Evolutionary conservation across 2,329 filamentous ascomycete genomes (phyloP), one percentile per base, ranked within the genome.

Genomic region (Immersiporthe knoxdaviesiana): DNA sequence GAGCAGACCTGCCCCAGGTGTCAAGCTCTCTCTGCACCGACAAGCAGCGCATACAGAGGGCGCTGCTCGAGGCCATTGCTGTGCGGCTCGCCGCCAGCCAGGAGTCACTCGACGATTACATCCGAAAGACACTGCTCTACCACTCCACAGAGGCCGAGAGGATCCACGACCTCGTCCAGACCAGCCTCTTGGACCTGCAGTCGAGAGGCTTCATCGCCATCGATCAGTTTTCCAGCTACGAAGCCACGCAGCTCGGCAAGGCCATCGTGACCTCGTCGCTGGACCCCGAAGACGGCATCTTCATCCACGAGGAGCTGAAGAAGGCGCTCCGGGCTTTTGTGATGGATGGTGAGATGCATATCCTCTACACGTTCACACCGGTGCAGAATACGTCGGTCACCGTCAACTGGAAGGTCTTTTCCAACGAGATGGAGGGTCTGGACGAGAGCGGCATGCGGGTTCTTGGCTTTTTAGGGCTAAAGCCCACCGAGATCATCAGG

Each of bases 301-400:
- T 93, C 73, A 84, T 94, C 24, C 83, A 93, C 73, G 83, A 87
- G 60, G 92, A 94, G 77, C 82, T 94, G 62, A 84, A 84, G 68
- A 85, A 85, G 72, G 90, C 91, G 0, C 82, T 94, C 2, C 83
- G 86, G 70, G 90, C 90, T 1, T 94, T 94, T 74, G 92, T 93
- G 16, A 90, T 94, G 87, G 91, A 94, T 75, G 90, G 91, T 4
- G 92, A 94, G 72, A 90, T 94, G 88, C 92, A 94, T 74, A 85
- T 92, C 16, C 84, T 93, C 61, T 94, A 94, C 76, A 89, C 88
- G 50, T 93, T 94, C 72, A 93, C 92, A 0, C 92, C 92, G 0
- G 85, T 94, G 2, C 88, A 92, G 62, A 83, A 86, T 62, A 80
- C 82, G 35, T 81, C 80, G 1, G 79, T 84, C 3, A 80, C 82